Evolutionary conservation across 1,284 basidiomycete genomes (phyloP).

Genomic region (Retiboletus flavoniger): DNA sequence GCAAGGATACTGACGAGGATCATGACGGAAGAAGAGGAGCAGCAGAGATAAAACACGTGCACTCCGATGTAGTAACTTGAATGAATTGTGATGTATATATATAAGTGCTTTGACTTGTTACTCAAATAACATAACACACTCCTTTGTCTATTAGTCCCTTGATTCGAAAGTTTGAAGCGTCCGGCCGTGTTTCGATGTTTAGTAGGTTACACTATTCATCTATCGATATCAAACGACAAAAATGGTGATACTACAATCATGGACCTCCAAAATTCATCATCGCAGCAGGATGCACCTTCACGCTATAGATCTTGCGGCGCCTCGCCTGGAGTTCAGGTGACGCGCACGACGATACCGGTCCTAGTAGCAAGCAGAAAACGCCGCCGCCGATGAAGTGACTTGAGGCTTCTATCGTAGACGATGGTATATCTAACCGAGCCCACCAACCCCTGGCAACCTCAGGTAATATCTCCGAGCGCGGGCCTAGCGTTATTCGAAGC

Average conservation of each 20-base stretch:
- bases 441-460: too few species aligned
- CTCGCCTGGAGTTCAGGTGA: not conserved
- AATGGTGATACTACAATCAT: not conserved
- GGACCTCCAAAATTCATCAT: not conserved
- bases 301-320: not conserved
- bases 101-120: not conserved
- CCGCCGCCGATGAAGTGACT: not conserved
- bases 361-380: not conserved
- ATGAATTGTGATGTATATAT: constrained; percentile 5
- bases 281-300: too few species aligned
- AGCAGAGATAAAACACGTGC: not conserved
- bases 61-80: not conserved
- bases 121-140: constrained; percentile 1
- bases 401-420: not conserved
- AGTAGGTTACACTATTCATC: not conserved
- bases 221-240: not conserved
- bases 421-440: too few species aligned
- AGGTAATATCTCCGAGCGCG: not conserved
- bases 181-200: not conserved
- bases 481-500: not conserved
- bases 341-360: not conserved
- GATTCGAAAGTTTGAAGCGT: not conserved
- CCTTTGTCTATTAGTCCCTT: not conserved
- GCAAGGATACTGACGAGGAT: constrained; percentile 43
- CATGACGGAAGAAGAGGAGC: constrained; percentile 25